Percentiles rank a stretch among this genome's conserved stretches.
phyloP scores from a whole-genome alignment of 2,329 filamentous ascomycete species.

The Apiospora saccharicola region DNA sequence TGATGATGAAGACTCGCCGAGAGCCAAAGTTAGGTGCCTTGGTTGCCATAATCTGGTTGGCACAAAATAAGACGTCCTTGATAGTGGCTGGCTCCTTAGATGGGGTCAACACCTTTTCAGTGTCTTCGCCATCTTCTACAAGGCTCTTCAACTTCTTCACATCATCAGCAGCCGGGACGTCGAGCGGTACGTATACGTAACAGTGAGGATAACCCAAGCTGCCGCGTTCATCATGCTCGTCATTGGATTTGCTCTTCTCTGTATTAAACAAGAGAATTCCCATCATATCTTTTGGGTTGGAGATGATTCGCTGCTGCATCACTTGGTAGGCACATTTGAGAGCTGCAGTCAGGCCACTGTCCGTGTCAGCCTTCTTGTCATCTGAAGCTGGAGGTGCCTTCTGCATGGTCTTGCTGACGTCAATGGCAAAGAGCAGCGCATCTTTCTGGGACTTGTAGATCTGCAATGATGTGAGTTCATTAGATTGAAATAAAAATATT shows the following conservation, averaged over 20 bases:
- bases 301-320: conserved; percentile 98
- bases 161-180: conserved; percentile 85
- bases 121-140: conserved; percentile 79
- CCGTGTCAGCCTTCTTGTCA: conserved; percentile 78
- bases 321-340: conserved; percentile 93
- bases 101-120: conserved; percentile 72
- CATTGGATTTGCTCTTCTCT: conserved; percentile 79
- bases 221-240: conserved; percentile 65
- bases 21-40: conserved; percentile 95
- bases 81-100: conserved; percentile 77
- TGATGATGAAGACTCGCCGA: conserved; percentile 91
- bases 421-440: conserved; percentile 96
- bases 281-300: conserved; percentile 96
- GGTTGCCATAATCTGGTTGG: conserved; percentile 95
- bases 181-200: conserved; percentile 88
- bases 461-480: conserved; percentile 49
- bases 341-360: conserved; percentile 82
- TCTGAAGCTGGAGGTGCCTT: conserved; percentile 66
- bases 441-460: conserved; percentile 93
- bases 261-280: conserved; percentile 93
- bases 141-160: conserved; percentile 81
- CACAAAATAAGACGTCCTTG: conserved; percentile 91
- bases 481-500: conserved; percentile 25
- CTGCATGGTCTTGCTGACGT: conserved; percentile 90
- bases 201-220: conserved; percentile 84